Conservation (phyloP, 306 rosid species). For the Inga oerstediana region DNA sequence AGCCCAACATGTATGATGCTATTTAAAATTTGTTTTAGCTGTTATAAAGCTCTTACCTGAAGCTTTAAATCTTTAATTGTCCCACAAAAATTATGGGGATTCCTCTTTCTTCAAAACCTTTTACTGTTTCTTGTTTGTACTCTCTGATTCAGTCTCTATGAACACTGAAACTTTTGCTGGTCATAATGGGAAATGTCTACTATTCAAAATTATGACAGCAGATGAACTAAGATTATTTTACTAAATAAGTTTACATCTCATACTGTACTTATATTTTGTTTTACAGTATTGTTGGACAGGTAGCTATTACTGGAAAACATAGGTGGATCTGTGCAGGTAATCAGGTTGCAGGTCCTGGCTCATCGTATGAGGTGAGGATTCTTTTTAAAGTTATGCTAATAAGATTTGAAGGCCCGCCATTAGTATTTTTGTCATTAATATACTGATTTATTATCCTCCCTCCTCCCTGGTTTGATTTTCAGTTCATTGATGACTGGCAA, state of each 20-base stretch:
- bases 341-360: constrained; percentile 51
- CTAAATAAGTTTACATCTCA: neutral
- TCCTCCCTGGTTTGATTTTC: constrained; percentile 40
- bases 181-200: neutral
- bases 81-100: neutral
- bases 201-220: neutral
- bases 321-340: constrained; percentile 85
- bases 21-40: constrained; percentile 16
- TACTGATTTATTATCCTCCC: constrained; percentile 17
- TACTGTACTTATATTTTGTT: constrained; percentile 22
- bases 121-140: neutral
- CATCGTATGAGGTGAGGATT: constrained; percentile 69
- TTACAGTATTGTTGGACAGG: constrained; percentile 88
- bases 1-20: constrained; percentile 23
- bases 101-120: neutral
- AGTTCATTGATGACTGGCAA: constrained; percentile 85
- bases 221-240: neutral
- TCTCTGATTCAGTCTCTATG: neutral
- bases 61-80: neutral
- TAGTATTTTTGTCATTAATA: constrained; percentile 14
- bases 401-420: neutral
- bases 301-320: constrained; percentile 87
- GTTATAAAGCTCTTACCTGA: constrained; percentile 18
- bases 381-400: constrained; percentile 29
- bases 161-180: neutral